Percentiles rank a stretch among this genome's conserved stretches.
Evolutionary conservation across 2,329 filamentous ascomycete genomes (phyloP).

Genomic region (Pestalotiopsis fici): DNA sequence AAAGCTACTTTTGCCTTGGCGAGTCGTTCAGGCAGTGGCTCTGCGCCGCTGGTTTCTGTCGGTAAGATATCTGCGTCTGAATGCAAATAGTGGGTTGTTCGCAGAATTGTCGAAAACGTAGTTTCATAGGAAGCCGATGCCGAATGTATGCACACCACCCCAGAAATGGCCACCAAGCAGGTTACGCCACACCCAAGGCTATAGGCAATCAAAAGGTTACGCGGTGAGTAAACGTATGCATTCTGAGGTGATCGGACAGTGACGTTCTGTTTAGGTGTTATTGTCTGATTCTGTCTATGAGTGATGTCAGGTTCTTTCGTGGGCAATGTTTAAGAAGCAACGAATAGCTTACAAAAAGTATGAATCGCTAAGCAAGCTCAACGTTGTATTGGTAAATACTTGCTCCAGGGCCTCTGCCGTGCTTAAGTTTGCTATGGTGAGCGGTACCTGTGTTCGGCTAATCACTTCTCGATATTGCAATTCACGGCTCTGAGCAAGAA

Average conservation of each 20-base stretch:
- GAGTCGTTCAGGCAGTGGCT: background rate
- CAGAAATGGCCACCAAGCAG: background rate
- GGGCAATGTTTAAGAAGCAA: too few relatives aligned
- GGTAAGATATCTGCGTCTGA: background rate
- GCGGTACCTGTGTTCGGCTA: background rate
- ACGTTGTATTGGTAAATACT: background rate
- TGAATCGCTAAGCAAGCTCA: background rate
- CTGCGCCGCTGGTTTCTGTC: background rate
- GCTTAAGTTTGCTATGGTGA: background rate
- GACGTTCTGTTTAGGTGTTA: background rate
- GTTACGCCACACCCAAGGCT: background rate
- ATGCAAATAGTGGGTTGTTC: background rate
- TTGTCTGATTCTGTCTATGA: background rate
- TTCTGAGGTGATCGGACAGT: background rate
- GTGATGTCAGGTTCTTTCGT: too few relatives aligned
- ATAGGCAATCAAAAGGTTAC: background rate
- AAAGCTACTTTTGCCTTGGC: background rate
- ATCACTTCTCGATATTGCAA: background rate
- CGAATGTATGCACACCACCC: background rate
- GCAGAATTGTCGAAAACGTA: background rate
- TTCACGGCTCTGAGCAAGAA: background rate
- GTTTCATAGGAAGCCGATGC: background rate
- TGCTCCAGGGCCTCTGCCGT: background rate
- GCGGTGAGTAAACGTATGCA: background rate
- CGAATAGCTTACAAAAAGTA: background rate